A percentile compares a stretch with the other conserved stretches of the same genome.
phyloP scores from a whole-genome alignment of 371 early-diverging fungal genomes.

The Mucor ambiguus region DNA sequence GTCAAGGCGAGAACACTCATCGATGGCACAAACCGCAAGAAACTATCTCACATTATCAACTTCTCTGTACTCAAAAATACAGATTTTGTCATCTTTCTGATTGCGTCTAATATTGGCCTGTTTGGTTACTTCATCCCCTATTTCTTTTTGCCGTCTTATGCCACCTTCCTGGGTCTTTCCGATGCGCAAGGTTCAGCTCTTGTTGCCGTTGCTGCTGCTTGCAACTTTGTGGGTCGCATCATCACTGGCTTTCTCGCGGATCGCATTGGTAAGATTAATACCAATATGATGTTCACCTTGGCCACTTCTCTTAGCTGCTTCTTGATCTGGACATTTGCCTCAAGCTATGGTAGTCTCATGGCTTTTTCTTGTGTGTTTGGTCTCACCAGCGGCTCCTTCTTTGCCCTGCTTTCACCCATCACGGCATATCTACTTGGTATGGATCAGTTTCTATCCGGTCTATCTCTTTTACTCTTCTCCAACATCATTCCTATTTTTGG shows the following conservation, averaged over 20 bases:
- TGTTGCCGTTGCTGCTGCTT: slow-evolving; percentile 45
- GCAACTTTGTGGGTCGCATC: slow-evolving; percentile 63
- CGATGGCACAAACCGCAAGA: slow-evolving; percentile 16
- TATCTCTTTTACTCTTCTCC: slow-evolving; percentile 32
- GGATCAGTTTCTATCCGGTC: slow-evolving; percentile 37
- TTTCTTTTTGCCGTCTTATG: slow-evolving; percentile 55
- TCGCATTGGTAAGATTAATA: slow-evolving; percentile 48
- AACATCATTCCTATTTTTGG: slow-evolving; percentile 38
- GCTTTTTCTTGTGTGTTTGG: slow-evolving; percentile 46
- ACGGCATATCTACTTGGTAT: slow-evolving; percentile 33
- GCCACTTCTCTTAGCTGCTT: slow-evolving; percentile 36
- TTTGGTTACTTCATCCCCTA: slow-evolving; percentile 65
- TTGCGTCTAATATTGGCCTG: slow-evolving; percentile 45
- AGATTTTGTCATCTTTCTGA: slow-evolving; percentile 45
- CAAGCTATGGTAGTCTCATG: slow-evolving; percentile 38
- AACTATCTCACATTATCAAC: slow-evolving; percentile 40
- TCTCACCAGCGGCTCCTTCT: slow-evolving; percentile 42
- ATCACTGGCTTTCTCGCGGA: slow-evolving; percentile 49
- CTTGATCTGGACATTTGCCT: slow-evolving; percentile 56
- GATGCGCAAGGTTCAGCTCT: slow-evolving; percentile 31
- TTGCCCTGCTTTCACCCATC: slow-evolving; percentile 41
- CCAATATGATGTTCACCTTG: slow-evolving; percentile 32
- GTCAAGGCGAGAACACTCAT: slow-evolving; percentile 37
- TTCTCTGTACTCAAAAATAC: slow-evolving; percentile 44
- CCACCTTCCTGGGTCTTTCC: slow-evolving; percentile 33